Conservation (phyloP, 768 basidiomycete species). For the Calvatia gigantea region DNA sequence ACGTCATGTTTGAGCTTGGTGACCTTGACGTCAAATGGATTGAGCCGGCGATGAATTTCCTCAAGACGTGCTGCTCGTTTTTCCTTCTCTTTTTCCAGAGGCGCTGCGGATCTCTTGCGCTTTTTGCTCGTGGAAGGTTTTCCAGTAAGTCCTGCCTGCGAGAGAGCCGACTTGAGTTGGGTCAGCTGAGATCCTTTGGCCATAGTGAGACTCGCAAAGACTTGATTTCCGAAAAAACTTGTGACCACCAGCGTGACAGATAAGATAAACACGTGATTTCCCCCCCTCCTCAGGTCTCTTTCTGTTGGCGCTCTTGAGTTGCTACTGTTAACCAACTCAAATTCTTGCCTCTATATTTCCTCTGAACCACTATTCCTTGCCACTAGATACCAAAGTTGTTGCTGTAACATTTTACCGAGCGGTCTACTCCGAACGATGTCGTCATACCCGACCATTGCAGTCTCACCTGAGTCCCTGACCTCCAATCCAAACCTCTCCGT, state of each 20-base stretch:
- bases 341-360: neutral
- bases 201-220: slow-evolving; percentile 35
- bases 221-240: slow-evolving; percentile 20
- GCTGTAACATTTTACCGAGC: neutral
- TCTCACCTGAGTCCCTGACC: slow-evolving; percentile 13
- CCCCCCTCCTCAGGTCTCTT: neutral
- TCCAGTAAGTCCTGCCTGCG: slow-evolving; percentile 73
- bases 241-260: slow-evolving; percentile 18
- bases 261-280: slow-evolving; percentile 7
- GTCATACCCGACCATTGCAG: slow-evolving; percentile 13
- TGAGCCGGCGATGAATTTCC: slow-evolving; percentile 82
- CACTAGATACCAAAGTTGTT: too few relatives aligned
- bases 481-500: slow-evolving; percentile 30
- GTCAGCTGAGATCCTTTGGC: slow-evolving; percentile 85
- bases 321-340: neutral
- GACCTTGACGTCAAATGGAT: slow-evolving; percentile 93
- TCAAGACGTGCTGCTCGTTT: slow-evolving; percentile 77
- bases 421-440: neutral
- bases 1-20: slow-evolving; percentile 93
- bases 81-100: slow-evolving; percentile 75
- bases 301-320: neutral
- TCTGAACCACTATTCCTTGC: too few relatives aligned
- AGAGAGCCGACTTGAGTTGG: slow-evolving; percentile 85
- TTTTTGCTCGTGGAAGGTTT: slow-evolving; percentile 56
- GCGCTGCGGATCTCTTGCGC: slow-evolving; percentile 51